Evolutionary conservation across 2,329 filamentous ascomycete genomes (phyloP), one percentile per base, ranked within the genome.

Genomic region (Sporothrix pseudoabietina): DNA sequence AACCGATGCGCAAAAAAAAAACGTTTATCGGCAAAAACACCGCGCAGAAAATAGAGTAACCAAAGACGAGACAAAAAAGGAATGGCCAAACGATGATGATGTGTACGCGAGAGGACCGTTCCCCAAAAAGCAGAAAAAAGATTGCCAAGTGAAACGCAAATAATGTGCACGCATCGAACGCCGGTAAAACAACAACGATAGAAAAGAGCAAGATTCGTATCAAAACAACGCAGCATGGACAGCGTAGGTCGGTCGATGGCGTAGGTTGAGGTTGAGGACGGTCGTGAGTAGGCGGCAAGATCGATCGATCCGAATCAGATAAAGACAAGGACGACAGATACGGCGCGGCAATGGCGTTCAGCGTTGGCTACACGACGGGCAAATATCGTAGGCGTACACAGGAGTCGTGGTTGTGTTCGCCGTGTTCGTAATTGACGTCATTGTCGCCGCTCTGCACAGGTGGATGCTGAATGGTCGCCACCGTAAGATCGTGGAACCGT

Each of bases 401-500:
- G 61, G 3, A 7, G n/a, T 19, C 12, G 61, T 30, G 39, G n/a
- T 44, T 35, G 39, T 44, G 52, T 22, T 55, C 52, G 26, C 26
- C 61, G 39, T 44, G 52, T 22, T 55, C 52, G 12, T 19, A 26
- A 41, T 30, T 66, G 61, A 66, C 35, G 61, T 66, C 61, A 66
- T 30, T 47, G 61, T 44, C n/a, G 61, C 22, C 61, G 39, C 12
- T 14, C 19, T 30, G 35, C 57, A 16, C 9, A 66, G 39, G 22
- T 19, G 61, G 39, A 66, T 66, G 61, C 61, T 19, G 39, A 66
- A 47, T 41, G 61, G 61, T 19, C 22, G 61, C 61, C 61, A 66
- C 61, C 61, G 61, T 65, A 47, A 66, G 61, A 47, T 66, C 12
- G 39, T 47, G 22, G 61, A 47, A 66, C 47, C 19, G 66, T 55